Percentiles rank a stretch among this genome's conserved stretches.
phyloP scores from a whole-genome alignment of 2,329 filamentous ascomycete species.

The Claviceps paspali region DNA sequence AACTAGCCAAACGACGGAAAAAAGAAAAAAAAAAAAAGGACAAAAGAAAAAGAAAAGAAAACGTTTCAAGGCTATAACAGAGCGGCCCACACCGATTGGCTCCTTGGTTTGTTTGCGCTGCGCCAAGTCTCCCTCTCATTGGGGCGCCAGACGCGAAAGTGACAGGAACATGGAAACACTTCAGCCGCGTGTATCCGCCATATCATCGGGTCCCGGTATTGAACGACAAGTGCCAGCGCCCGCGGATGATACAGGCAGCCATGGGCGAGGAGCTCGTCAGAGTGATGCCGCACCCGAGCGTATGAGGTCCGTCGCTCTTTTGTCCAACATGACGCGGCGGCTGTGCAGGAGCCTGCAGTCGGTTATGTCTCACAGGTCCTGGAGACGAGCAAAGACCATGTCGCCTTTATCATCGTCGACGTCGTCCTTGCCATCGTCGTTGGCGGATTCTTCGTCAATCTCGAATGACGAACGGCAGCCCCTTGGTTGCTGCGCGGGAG shows the following conservation, averaged over 20 bases:
- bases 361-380: slow-evolving; percentile 3
- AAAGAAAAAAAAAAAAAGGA: no score
- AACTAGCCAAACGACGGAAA: no score
- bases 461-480: slow-evolving; percentile 6
- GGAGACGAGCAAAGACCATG: not conserved
- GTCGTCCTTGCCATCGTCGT: not conserved
- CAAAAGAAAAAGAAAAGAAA: not conserved
- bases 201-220: no score
- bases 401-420: not conserved
- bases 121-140: slow-evolving; percentile 1
- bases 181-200: not conserved
- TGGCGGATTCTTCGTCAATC: not conserved
- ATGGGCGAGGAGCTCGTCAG: not conserved
- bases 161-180: not conserved
- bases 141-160: not conserved
- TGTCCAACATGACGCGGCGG: slow-evolving; percentile 8
- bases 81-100: not conserved
- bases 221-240: no score
- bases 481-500: not conserved
- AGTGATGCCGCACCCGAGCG: slow-evolving; percentile 2
- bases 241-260: no score
- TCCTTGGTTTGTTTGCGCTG: not conserved
- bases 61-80: no score
- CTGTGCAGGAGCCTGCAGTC: slow-evolving; percentile 5
- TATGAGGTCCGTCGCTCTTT: slow-evolving; percentile 2